Base-by-base conservation (phyloP, 2,329 filamentous ascomycete genomes). In the Fusarium subglutinans region DNA sequence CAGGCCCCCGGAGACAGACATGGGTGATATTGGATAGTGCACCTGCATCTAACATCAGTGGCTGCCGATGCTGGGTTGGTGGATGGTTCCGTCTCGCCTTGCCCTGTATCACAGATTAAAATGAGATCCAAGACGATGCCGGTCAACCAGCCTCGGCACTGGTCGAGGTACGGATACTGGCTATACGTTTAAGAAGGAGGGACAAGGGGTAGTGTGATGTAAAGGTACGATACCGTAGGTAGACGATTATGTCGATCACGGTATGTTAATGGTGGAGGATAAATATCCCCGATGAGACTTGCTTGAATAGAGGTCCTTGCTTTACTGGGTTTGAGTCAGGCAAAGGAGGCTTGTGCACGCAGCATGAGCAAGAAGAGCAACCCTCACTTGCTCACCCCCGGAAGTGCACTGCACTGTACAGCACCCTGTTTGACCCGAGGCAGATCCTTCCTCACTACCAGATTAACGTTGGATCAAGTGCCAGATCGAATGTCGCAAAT, bases 301-400 rank as follows among this genome's bases (percentile, higher is more conserved):
- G 38, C 20, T 44, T 26, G 37, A 15, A 35, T 57, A 47, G 20
- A 48, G 45, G 28, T 30, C 45, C 26, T 48, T 48, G 45, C 45
- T 48, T 48, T 48, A n/a, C 47, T 55, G 30, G 18, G 48, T 47
- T 33, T 28, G 58, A 69, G 66, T 69, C 66, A 69, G 65, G 44
- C 28, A 64, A 40, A 41, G 38, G 65, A 51, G 51, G 58, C 30
- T 69, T 69, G 66, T 45, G 57, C 38, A 30, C 17, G 35, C 40
- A 63, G 44, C 66, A 43, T 57, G 47, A 57, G 33, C 35, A 57
- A 69, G 57, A 35, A 55, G 38, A 69, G 40, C 33, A 30, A 43
- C 43, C n/a, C n/a, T 44, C n/a, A 43, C 14, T 43, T 43, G 38
- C 35, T 56, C 24, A 28, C 24, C 24, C 24, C 28, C 20, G 18